These are phyloP conservation scores for Emericellopsis atlantica DNA, from an alignment of 2,329 filamentous ascomycete species.

Conservation along the genomic window DNA sequence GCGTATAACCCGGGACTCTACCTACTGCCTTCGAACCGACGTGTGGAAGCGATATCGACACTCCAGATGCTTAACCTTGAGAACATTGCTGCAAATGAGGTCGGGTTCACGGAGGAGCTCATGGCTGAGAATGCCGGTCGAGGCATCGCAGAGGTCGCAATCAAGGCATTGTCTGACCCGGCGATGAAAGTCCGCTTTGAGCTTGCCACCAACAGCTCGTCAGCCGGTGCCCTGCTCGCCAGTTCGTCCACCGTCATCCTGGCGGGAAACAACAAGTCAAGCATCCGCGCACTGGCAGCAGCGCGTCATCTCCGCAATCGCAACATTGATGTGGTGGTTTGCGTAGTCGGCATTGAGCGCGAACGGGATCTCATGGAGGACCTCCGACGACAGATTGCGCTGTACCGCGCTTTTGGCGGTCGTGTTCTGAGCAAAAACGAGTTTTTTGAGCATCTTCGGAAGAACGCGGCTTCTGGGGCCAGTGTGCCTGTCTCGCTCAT, in stretches of 20 bases:
- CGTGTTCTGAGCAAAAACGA: slow-evolving; percentile 51
- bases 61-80: slow-evolving; percentile 88
- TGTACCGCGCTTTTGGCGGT: slow-evolving; percentile 75
- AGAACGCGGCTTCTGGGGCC: slow-evolving; percentile 21
- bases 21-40: slow-evolving; percentile 39
- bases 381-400: slow-evolving; percentile 66
- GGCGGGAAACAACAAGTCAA: slow-evolving; percentile 91
- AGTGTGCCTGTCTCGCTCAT: slow-evolving; percentile 61
- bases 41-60: slow-evolving; percentile 52
- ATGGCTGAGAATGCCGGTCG: slow-evolving; percentile 87
- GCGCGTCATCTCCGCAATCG: slow-evolving; percentile 80
- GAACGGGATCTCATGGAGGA: slow-evolving; percentile 71
- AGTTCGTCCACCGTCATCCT: slow-evolving; percentile 53
- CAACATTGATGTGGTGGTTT: slow-evolving; percentile 67
- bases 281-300: slow-evolving; percentile 72
- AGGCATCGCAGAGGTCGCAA: slow-evolving; percentile 73
- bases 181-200: slow-evolving; percentile 41
- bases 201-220: slow-evolving; percentile 25
- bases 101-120: slow-evolving; percentile 78
- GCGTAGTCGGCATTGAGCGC: slow-evolving; percentile 73
- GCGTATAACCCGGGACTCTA: slow-evolving; percentile 34
- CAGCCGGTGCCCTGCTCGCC: slow-evolving; percentile 14
- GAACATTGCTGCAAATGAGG: slow-evolving; percentile 76
- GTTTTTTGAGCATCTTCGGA: slow-evolving; percentile 46
- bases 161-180: slow-evolving; percentile 53